Base-by-base conservation (phyloP, 768 basidiomycete species). In the Lactarius indigo region DNA sequence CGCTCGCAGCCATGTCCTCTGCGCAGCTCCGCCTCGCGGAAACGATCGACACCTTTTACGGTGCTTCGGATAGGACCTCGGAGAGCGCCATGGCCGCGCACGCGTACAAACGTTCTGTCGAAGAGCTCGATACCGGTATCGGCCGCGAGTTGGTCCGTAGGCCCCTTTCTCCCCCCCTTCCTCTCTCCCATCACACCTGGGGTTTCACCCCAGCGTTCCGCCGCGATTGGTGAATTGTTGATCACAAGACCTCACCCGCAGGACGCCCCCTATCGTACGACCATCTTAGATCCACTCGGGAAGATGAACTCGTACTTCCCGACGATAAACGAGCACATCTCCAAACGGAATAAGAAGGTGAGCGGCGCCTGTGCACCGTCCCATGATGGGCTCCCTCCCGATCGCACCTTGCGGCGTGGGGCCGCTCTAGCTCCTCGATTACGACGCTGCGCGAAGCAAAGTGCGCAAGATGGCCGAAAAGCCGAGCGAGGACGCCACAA, bases 221-320 rank as follows among this genome's bases (percentile, higher is more conserved):
- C 39, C 20, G 9, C 44, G 47, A 44, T 44, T 44, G 41, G 41
- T 44, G 35, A 35, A 35, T 64, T 58, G 37, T 52, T 56, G 23
- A 63, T 42, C 44, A 41, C 63, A 37, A 41, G 41, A 57, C 30
- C 57, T 8, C 50, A 37, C 13, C 23, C 23, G 13, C 70, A 98
- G 95, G 97, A 99, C 68, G 87, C 86, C 1, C 96, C 97, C 5
- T 99, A 91, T 79, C 87, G 97, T 35, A 94, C 94, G 31, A 94
- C 96, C 28, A 89, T 98, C 59, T 88, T 96, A 63, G 97, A 98
- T 74, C 97, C 97, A 2, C 81, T 98, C 4, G 95, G 96, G 2
- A 97, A 96, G 80, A 93, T 99, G 88, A 94, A 92, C 74, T 90
- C 92, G 0, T 97, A 97, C 77, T 96, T 94, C 78, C 93, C 94